These are phyloP conservation scores for Centella asiatica DNA, from an alignment of 129 eudicot genomes.

Conservation along the genomic window DNA sequence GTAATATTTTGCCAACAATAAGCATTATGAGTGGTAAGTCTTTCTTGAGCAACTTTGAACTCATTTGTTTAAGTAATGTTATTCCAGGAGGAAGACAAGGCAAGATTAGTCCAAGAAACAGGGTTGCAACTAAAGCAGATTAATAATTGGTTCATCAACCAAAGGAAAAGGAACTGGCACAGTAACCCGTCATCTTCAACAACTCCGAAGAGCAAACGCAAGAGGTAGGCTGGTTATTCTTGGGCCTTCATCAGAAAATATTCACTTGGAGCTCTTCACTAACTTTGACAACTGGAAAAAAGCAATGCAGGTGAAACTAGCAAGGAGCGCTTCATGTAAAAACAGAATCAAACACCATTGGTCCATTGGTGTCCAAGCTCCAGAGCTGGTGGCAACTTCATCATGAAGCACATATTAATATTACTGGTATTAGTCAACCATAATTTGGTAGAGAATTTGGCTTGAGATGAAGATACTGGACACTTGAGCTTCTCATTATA, in stretches of 20 bases:
- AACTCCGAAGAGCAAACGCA: slow-evolving; percentile 66
- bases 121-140: slow-evolving; percentile 89
- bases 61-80: not conserved
- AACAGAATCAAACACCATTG: slow-evolving; percentile 4
- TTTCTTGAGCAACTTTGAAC: slow-evolving; percentile 6
- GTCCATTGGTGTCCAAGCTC: slow-evolving; percentile 11
- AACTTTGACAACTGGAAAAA: slow-evolving; percentile 21
- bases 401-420: not conserved
- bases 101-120: slow-evolving; percentile 82
- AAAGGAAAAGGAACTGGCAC: slow-evolving; percentile 93
- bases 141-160: slow-evolving; percentile 92
- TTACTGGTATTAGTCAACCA: not conserved
- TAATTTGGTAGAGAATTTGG: not conserved
- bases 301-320: slow-evolving; percentile 64
- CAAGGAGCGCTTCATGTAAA: slow-evolving; percentile 20
- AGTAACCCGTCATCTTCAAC: slow-evolving; percentile 75
- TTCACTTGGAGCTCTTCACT: not conserved
- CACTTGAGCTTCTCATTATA: not conserved
- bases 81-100: slow-evolving; percentile 81
- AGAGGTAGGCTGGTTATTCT: slow-evolving; percentile 42
- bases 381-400: slow-evolving; percentile 6
- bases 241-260: not conserved
- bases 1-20: slow-evolving; percentile 29
- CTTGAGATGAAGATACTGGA: not conserved
- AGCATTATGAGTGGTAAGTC: not conserved